Base-by-base conservation (phyloP, 108 stramenopile genomes). In the Parietichytrium sp. region DNA sequence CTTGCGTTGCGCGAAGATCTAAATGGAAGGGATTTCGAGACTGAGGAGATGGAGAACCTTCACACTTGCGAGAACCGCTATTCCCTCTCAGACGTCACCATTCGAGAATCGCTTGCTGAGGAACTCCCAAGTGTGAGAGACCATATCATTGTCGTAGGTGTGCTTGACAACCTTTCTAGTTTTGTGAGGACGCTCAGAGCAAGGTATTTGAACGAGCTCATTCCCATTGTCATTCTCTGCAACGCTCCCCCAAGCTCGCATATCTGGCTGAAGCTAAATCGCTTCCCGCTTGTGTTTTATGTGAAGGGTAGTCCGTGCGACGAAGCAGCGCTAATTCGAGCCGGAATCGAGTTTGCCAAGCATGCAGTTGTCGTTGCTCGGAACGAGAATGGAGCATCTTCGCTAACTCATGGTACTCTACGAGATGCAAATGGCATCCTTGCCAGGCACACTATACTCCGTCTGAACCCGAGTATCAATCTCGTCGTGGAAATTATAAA, bases 401-500 rank as follows among this genome's bases (percentile, higher is more conserved):
- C 38, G 6, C 1, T 72, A 7, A n/a, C n/a, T n/a, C n/a, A n/a
- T n/a, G n/a, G n/a, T n/a, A n/a, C n/a, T n/a, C n/a, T n/a, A n/a
- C n/a, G n/a, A n/a, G 61, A 72, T 20, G 61, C 61, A 38, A 45
- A 72, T 10, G 61, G 38, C 10, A 72, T 72, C 1, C 61, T 72
- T 38, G 61, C 45, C 10, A 33, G 61, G n/a, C 36, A 72, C 36
- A 72, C 42, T 8, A 72, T 72, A 23, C 61, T 72, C 20, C 38
- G 45, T 10, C 36, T 72, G 6, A 72, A 72, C 20, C 61, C 61
- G 10, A 13, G 8, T 42, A 42, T 72, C 33, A 42, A 72, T 25
- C 10, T 72, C 33, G 45, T 72, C 42, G 61, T 72, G 10, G 61
- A 72, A 20, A 25, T 72, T 27, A 42, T 72, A n/a, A 72, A 72